These are phyloP conservation scores for Hymenochaete sp. DNA, from an alignment of 1,284 basidiomycete species.

Conservation along the genomic window DNA sequence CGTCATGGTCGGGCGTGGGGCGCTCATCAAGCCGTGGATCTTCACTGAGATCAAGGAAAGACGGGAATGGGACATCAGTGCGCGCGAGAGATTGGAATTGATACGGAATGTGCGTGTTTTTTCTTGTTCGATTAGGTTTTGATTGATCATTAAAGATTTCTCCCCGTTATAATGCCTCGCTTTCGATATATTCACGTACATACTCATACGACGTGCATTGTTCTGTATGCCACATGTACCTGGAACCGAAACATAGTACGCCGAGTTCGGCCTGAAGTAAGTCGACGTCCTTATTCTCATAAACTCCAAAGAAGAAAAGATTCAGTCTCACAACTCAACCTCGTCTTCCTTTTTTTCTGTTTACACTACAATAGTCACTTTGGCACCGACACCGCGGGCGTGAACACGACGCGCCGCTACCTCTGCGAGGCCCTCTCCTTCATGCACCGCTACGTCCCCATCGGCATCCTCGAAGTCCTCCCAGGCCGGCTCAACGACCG, in stretches of 20 bases:
- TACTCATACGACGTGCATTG: too few relatives aligned
- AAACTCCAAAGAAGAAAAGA: background rate
- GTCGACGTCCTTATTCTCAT: constrained; percentile 25
- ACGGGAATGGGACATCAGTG: constrained; percentile 91
- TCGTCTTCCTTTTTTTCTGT: background rate
- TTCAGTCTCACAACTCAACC: background rate
- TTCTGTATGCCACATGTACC: too few relatives aligned
- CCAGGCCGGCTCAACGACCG: constrained; percentile 86
- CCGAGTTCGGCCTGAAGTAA: constrained; percentile 68
- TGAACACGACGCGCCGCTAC: constrained; percentile 91
- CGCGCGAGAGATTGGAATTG: constrained; percentile 83
- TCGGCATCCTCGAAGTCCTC: constrained; percentile 83
- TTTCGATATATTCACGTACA: constrained; percentile 2
- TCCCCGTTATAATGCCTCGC: background rate
- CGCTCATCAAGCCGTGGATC: constrained; percentile 94
- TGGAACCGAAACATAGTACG: constrained; percentile 64
- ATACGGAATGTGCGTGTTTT: constrained; percentile 59
- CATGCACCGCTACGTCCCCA: constrained; percentile 90
- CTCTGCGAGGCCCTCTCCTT: constrained; percentile 93
- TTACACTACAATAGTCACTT: constrained; percentile 73
- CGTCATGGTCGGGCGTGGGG: constrained; percentile 91
- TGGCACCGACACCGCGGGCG: constrained; percentile 85
- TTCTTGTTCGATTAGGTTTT: background rate
- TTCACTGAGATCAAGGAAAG: constrained; percentile 94
- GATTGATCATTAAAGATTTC: background rate